Conservation (phyloP, 2,329 filamentous ascomycete species). For the Scedosporium aurantiacum region DNA sequence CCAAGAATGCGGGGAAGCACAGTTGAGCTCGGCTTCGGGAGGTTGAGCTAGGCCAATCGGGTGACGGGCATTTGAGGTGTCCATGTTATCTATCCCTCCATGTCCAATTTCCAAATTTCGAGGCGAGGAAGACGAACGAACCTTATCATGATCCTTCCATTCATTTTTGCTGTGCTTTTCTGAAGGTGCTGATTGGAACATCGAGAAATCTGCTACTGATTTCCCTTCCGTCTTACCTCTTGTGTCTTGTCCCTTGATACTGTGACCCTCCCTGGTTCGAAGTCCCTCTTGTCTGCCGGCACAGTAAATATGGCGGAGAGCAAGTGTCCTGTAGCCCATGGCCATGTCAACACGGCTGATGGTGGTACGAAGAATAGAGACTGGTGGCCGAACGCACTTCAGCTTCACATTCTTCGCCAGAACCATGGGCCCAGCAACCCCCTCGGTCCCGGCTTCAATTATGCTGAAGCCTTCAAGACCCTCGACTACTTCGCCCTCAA, state of each 20-base stretch:
- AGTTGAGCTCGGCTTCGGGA: background rate
- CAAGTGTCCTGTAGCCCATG: constrained; percentile 22
- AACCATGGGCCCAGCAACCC: constrained; percentile 55
- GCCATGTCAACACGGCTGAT: constrained; percentile 34
- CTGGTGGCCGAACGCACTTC: constrained; percentile 64
- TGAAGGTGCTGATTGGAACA: no score
- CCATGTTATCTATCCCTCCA: no score
- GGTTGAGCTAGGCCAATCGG: background rate
- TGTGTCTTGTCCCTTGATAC: background rate
- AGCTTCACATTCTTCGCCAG: constrained; percentile 63
- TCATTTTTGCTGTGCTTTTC: no score
- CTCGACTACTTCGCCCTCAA: constrained; percentile 62
- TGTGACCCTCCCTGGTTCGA: background rate
- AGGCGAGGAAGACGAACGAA: no score
- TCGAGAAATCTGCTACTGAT: no score
- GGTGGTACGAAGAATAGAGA: constrained; percentile 57
- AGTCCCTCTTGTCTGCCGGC: no score
- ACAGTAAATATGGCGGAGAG: background rate
- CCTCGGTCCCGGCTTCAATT: constrained; percentile 55
- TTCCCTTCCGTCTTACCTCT: background rate
- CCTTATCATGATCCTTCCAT: no score
- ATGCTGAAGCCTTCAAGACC: constrained; percentile 59
- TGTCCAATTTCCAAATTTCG: no score
- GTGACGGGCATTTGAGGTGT: no score
- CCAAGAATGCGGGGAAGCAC: background rate